phyloP scores from a whole-genome alignment of 2,329 filamentous ascomycete genomes.

The Amauroascus verrucosus region DNA sequence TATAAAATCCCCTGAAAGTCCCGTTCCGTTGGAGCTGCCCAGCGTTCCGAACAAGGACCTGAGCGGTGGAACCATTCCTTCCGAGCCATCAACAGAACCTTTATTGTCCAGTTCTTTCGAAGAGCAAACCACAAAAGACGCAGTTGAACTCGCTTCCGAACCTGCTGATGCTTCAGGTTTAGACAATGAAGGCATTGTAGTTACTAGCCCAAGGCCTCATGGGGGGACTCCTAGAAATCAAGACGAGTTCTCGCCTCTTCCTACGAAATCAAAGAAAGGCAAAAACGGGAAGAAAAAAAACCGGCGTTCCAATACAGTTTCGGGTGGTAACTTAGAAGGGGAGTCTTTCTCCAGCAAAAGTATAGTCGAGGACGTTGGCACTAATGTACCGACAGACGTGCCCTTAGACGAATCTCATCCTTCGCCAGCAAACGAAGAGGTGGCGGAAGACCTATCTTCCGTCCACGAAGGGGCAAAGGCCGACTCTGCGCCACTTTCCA shows the following conservation, averaged over 20 bases:
- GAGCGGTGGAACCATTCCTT: no score
- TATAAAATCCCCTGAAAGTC: background rate
- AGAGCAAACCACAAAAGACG: no score
- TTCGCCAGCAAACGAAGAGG: background rate
- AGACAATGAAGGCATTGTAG: background rate
- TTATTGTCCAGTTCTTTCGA: no score
- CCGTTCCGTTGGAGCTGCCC: background rate
- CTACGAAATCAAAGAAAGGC: conserved; percentile 22
- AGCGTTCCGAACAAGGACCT: no score
- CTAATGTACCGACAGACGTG: background rate
- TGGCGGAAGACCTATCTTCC: background rate
- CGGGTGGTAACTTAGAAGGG: background rate
- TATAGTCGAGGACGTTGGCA: background rate
- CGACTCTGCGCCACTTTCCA: conserved; percentile 5
- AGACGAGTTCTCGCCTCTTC: background rate
- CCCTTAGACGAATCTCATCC: background rate
- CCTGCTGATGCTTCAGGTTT: background rate
- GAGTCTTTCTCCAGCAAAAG: background rate
- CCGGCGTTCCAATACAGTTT: conserved; percentile 1
- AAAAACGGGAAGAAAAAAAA: conserved; percentile 24
- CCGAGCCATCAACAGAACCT: no score
- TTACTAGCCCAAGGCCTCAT: background rate
- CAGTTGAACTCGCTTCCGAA: no score
- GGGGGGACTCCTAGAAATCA: background rate
- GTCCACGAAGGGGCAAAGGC: background rate